Conservation (phyloP, 352 stramenopile genomes). For the Peronosclerospora sorghi region DNA sequence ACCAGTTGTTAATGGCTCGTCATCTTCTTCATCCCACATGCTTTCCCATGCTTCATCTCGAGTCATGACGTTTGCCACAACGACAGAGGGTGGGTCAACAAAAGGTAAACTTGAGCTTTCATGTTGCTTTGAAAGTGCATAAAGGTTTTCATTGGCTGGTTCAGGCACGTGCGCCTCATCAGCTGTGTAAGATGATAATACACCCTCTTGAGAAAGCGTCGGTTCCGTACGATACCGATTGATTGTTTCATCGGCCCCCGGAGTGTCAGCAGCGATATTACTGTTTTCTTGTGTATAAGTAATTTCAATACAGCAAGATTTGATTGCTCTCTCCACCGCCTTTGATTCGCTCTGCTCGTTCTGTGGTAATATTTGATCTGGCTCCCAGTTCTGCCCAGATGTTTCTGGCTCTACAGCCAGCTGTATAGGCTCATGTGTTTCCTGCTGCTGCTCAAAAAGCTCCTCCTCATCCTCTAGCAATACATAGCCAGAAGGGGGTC, state of each 20-base stretch:
- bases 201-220: neutral
- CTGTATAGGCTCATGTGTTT: slow-evolving; percentile 12
- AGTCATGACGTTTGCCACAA: slow-evolving; percentile 29
- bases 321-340: neutral
- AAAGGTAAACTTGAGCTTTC: neutral
- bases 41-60: slow-evolving; percentile 73
- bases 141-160: neutral
- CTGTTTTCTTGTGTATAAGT: slow-evolving; percentile 2
- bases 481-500: slow-evolving; percentile 22
- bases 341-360: neutral
- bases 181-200: neutral
- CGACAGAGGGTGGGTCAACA: slow-evolving; percentile 3
- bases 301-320: neutral
- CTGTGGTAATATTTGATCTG: neutral
- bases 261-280: neutral
- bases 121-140: neutral
- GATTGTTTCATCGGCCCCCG: neutral
- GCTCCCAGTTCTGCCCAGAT: slow-evolving; percentile 1
- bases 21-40: slow-evolving; percentile 50
- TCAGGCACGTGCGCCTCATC: neutral
- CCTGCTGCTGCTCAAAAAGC: slow-evolving; percentile 10
- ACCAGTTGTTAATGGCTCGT: slow-evolving; percentile 23
- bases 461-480: slow-evolving; percentile 38
- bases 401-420: slow-evolving; percentile 5
- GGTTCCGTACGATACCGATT: slow-evolving; percentile 1